These are phyloP conservation scores for Dimargaris xerosporica DNA, from an alignment of 192 early-diverging fungal species.

Conservation along the genomic window DNA sequence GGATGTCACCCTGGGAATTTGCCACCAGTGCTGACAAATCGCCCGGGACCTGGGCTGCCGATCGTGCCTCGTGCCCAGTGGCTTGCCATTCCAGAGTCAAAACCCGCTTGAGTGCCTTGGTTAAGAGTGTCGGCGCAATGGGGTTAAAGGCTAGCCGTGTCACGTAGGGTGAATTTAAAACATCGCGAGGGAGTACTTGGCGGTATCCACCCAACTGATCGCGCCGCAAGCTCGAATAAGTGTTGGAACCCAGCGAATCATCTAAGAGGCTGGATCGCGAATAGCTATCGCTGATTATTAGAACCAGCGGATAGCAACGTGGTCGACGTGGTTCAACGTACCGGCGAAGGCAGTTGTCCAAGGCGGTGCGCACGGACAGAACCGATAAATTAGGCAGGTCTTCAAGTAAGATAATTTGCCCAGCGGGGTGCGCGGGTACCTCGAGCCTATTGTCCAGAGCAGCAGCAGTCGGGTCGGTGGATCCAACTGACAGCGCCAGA, in stretches of 20 bases:
- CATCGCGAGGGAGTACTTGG: constrained; percentile 18
- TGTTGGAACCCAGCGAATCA: constrained; percentile 15
- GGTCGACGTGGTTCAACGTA: constrained; percentile 20
- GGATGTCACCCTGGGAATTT: constrained; percentile 38
- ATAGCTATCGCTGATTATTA: constrained; percentile 25
- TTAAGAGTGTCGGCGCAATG: constrained; percentile 43
- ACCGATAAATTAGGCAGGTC: constrained; percentile 40
- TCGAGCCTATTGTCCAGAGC: not conserved
- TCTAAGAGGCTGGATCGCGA: constrained; percentile 18
- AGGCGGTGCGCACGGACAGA: constrained; percentile 30
- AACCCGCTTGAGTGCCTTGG: constrained; percentile 35
- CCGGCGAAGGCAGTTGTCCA: constrained; percentile 26
- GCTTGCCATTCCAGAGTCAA: constrained; percentile 19
- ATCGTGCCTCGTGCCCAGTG: not conserved
- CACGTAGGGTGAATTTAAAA: constrained; percentile 18
- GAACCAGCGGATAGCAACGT: constrained; percentile 24
- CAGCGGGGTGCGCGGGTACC: not conserved
- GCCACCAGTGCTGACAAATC: constrained; percentile 26
- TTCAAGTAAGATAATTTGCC: constrained; percentile 38
- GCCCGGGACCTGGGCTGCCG: not conserved
- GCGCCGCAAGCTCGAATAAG: not conserved
- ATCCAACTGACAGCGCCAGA: constrained; percentile 11
- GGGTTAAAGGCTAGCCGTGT: constrained; percentile 37
- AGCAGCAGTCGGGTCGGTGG: not conserved
- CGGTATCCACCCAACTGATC: constrained; percentile 12